Percentiles rank a stretch among this genome's conserved stretches.
phyloP scores from a whole-genome alignment of 2,329 filamentous ascomycete genomes.

The Pestalotiopsis sp. region DNA sequence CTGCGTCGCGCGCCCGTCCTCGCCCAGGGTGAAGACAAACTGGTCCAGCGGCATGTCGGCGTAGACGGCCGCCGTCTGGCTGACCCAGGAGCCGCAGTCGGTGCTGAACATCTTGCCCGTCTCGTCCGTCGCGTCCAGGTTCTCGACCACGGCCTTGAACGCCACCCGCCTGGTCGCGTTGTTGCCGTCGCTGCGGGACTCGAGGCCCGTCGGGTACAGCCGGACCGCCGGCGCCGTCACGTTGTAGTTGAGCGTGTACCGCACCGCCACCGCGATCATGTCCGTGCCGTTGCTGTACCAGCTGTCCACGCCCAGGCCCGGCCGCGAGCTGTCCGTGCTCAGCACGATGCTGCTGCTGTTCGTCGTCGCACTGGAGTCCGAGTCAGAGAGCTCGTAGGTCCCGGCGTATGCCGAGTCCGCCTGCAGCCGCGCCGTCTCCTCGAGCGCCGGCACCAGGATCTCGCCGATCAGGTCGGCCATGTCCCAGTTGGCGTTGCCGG shows the following conservation, averaged over 20 bases:
- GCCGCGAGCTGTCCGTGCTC: conserved; percentile 22
- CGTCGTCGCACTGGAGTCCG: neutral
- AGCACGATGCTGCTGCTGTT: conserved; percentile 24
- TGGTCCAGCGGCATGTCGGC: conserved; percentile 31
- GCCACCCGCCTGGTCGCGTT: conserved; percentile 17
- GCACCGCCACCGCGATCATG: conserved; percentile 27
- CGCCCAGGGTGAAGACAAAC: conserved; percentile 29
- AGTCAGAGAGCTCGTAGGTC: conserved; percentile 17
- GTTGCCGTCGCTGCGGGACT: conserved; percentile 16
- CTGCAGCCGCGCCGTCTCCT: conserved; percentile 25
- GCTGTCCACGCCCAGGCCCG: conserved; percentile 26
- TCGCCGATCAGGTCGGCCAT: conserved; percentile 28
- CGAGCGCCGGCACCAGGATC: conserved; percentile 27
- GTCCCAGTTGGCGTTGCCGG: conserved; percentile 32
- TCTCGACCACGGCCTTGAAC: conserved; percentile 31
- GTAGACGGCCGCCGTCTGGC: conserved; percentile 28
- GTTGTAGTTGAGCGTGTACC: conserved; percentile 28
- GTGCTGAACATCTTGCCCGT: conserved; percentile 28
- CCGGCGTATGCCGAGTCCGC: conserved; percentile 24
- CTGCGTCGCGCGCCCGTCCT: conserved; percentile 21
- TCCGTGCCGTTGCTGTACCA: conserved; percentile 32
- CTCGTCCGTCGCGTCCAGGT: conserved; percentile 22
- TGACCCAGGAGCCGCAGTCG: conserved; percentile 32
- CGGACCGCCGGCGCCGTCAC: conserved; percentile 26
- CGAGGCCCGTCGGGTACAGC: conserved; percentile 30